Base-by-base conservation (phyloP, 2,329 filamentous ascomycete species). In the Stromatinia cepivora region DNA sequence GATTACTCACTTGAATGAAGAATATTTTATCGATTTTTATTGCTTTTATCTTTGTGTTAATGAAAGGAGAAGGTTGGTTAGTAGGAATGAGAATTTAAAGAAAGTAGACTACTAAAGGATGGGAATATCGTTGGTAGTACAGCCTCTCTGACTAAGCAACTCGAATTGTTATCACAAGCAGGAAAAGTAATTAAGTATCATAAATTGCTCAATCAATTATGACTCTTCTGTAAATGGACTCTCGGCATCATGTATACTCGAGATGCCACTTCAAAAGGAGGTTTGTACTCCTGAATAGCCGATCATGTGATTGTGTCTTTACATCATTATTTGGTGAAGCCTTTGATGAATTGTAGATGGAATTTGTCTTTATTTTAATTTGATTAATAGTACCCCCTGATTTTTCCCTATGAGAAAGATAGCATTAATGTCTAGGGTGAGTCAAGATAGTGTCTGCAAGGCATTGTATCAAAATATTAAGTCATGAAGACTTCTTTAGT, bases 121-220 rank as follows among this genome's bases (percentile, higher is more conserved):
- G 11, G 20, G 58, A 20, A 22, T 46, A 13, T 31, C 5, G 20
- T 17, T 62, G 13, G 25, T 62, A 17, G 3, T 17, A 7, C n/a
- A 62, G 58, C 58, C 42, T 62, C 34, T 28, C 58, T 25, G 42
- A 62, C 58, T 62, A 48, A 62, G 28, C 58, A 62, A 62, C 3
- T 10, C 10, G 5, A 34, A 17, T 10, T 34, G n/a, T 62, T 36
- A 15, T 48, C 17, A 48, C 20, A 34, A 31, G 20, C n/a, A 6
- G 3, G 2, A n/a, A 61, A 34, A 15, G 25, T 4, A 17, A 22
- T 11, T 6, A 22, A 9, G 1, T 0, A n/a, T 4, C 7, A 4
- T n/a, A 3, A 22, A n/a, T 11, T 13, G 48, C 15, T 8, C 34
- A 4, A n/a, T 61, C 6, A 9, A 31, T 34, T 48, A 1, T 34